Evolutionary conservation across 352 stramenopile species (phyloP), one percentile per base, ranked within the genome.

Genomic region (Pythium guiyangense): DNA sequence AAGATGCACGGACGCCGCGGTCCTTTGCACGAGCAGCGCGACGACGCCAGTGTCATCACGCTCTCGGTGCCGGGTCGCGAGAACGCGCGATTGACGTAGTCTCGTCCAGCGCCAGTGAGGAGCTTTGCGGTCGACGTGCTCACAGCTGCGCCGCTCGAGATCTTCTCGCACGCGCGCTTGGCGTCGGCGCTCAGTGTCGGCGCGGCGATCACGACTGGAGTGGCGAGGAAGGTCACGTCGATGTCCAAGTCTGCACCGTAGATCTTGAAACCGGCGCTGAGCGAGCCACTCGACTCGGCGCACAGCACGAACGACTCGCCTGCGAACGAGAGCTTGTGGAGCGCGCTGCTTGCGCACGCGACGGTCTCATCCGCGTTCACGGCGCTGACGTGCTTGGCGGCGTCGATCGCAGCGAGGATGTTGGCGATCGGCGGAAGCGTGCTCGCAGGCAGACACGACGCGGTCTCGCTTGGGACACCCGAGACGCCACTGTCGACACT

Each of bases 221-320:
- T 62, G 20, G 49, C 50, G 14, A 67, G 37, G 46, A 71, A 78
- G 42, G 63, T 71, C 0, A 77, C 66, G n/a, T 66, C 55, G 40
- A 82, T 75, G 37, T 71, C 60, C n/a, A 82, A 15, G 50, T 82
- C 60, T 1, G 71, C 68, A 5, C 67, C 72, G 45, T 67, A 70
- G 39, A 82, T 68, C 54, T 70, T 60, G 49, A 82, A 79, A 4
- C 63, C 67, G 2, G 43, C 25, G 18, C n/a, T 20, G 25, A 46
- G 27, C 20, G 57, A 52, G 14, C 46, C 17, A 5, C 49, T 49
- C 18, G 37, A 42, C 12, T 14, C 46, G 22, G 69, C 64, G 49
- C 74, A 82, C 43, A 82, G n/a, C 18, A 74, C 56, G 45, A 76
- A 84, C 22, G 66, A 39, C 49, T 84, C 64, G 15, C 70, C 64